Base-by-base conservation (phyloP, 805 yeast genomes). In the Blastobotrys attinorum region DNA sequence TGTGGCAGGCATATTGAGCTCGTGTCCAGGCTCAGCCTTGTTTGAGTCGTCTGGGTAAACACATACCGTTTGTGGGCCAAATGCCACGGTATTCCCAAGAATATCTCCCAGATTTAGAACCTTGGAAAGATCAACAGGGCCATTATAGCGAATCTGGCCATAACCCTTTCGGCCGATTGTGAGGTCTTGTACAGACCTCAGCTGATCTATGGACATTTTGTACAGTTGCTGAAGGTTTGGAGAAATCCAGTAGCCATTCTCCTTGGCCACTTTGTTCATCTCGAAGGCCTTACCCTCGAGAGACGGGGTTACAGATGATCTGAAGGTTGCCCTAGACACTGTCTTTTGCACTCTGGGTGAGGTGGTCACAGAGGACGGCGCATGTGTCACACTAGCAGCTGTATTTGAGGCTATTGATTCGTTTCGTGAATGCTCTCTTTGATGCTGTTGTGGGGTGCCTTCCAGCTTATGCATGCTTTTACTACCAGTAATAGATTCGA, bases 61-160 rank as follows among this genome's bases (percentile, higher is more conserved):
- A 2, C 73, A 65, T 54, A 83, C 81, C 3, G 74, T 66, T 47
- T 76, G 76, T 18, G 73, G 67, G n/a, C 72, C 73, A 55, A 89
- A 79, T 1, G 72, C 65, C 29, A 87, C 74, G 3, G 83, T 54
- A 16, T 71, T 72, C n/a, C 86, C 86, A 23, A 83, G 70, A 23
- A 83, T 73, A 18, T 77, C 72, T 4, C 79, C 73, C 43, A 82
- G 58, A 40, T 77, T 73, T 1, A 77, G 67, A 46, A 83, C 62
- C 2, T 76, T 61, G 0, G 94, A 76, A 51, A 89, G 66, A 59
- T 89, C 96, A 29, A 89, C 90, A 1, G 95, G 87, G 41, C 72
- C 66, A 31, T 76, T 57, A 58, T 83, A 89, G 53, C 77, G 82
- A 43, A 89, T 69, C 46, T 62, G 64, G 42, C 97, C 97, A 57